These are phyloP conservation scores for Cryphonectria radicalis DNA, from an alignment of 2,329 filamentous ascomycete species.

Conservation along the genomic window DNA sequence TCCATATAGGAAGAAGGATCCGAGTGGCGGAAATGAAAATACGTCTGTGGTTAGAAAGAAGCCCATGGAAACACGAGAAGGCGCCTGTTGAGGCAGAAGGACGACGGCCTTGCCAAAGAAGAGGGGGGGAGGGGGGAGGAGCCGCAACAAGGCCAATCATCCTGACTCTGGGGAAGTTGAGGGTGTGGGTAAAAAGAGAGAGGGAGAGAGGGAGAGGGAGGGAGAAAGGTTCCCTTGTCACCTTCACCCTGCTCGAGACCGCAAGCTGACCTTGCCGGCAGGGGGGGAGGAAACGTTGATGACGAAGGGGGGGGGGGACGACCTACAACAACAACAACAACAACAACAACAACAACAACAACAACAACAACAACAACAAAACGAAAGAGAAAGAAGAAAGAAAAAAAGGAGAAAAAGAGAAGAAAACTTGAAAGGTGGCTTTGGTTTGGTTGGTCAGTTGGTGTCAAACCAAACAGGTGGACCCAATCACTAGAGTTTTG, in stretches of 20 bases:
- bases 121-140: background rate
- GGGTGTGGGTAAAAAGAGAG: background rate
- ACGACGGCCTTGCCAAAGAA: background rate
- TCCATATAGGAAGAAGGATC: background rate
- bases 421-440: constrained; percentile 33
- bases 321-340: too few relatives aligned
- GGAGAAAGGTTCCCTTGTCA: background rate
- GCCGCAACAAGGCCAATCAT: background rate
- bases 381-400: background rate
- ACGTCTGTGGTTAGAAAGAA: background rate
- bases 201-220: too few relatives aligned
- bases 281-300: background rate
- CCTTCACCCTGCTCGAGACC: background rate
- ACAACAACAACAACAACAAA: background rate
- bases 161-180: background rate
- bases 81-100: background rate
- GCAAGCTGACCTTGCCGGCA: background rate
- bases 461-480: constrained; percentile 41
- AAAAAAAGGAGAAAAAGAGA: background rate
- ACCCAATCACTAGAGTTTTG: constrained; percentile 14
- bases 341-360: background rate
- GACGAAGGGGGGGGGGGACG: background rate
- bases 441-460: constrained; percentile 38
- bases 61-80: background rate
- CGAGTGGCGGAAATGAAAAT: background rate